A percentile compares a stretch with the other conserved stretches of the same genome.
These are phyloP conservation scores for Clarireedia sp. DNA, from an alignment of 2,329 filamentous ascomycete species.

Conservation along the genomic window DNA sequence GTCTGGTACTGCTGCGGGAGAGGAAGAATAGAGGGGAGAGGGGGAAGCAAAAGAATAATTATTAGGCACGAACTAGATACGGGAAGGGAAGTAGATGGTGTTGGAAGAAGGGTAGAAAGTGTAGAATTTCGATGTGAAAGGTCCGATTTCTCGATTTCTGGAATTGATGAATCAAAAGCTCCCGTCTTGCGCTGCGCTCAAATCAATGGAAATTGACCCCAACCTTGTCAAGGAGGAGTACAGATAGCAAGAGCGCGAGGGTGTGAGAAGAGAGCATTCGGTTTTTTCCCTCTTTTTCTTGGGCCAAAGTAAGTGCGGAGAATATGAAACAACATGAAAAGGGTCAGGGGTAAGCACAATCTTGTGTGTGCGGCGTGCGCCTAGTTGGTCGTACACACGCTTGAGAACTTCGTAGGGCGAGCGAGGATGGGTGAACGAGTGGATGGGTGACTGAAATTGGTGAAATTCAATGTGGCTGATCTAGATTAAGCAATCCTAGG, in stretches of 20 bases:
- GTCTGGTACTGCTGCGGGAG: neutral
- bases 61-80: too few relatives aligned
- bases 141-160: neutral
- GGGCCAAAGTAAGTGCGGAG: too few relatives aligned
- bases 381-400: neutral
- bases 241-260: neutral
- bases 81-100: neutral
- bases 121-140: neutral
- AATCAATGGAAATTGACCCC: neutral
- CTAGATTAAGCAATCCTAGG: neutral
- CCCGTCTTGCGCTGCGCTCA: neutral
- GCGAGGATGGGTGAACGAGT: too few relatives aligned
- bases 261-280: too few relatives aligned
- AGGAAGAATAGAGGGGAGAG: too few relatives aligned
- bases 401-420: too few relatives aligned
- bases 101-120: neutral
- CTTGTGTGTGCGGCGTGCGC: neutral
- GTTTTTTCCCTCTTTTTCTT: too few relatives aligned
- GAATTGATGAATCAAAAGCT: conserved; percentile 4
- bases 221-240: neutral
- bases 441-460: too few relatives aligned
- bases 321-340: neutral
- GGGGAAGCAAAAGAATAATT: too few relatives aligned
- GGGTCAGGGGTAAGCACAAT: neutral
- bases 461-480: neutral